phyloP scores from a whole-genome alignment of 257 asterid species.

The Jacaranda copaia region DNA sequence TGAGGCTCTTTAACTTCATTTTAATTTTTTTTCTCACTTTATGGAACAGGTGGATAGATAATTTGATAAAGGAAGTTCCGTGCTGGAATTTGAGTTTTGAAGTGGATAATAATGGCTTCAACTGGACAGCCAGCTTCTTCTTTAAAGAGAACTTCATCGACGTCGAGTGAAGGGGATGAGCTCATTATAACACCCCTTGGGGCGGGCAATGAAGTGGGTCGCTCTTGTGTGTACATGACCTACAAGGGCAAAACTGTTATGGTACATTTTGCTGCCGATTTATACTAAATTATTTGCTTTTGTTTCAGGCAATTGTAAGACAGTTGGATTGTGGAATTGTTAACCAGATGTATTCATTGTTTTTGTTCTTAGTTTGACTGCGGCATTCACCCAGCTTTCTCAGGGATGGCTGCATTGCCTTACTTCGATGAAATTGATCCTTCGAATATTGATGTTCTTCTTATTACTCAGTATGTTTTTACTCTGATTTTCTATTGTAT shows the following conservation, averaged over 20 bases:
- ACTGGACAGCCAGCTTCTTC: conserved; percentile 56
- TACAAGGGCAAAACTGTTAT: conserved; percentile 86
- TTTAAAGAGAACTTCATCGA: conserved; percentile 54
- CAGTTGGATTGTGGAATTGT: conserved; percentile 2
- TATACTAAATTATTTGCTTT: neutral
- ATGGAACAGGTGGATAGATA: conserved; percentile 9
- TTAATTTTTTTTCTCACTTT: neutral
- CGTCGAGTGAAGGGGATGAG: conserved; percentile 82
- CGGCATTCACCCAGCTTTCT: conserved; percentile 95
- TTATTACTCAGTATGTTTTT: conserved; percentile 79
- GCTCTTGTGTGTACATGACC: conserved; percentile 91
- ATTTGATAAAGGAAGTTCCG: conserved; percentile 17
- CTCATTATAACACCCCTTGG: conserved; percentile 89
- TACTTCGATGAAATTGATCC: conserved; percentile 97
- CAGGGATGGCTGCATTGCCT: conserved; percentile 99
- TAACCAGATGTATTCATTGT: neutral
- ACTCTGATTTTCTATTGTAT: neutral
- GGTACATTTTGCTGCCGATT: conserved; percentile 49
- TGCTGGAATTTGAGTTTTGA: conserved; percentile 7
- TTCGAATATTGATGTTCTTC: conserved; percentile 85
- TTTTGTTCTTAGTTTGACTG: conserved; percentile 75
- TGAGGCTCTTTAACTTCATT: neutral
- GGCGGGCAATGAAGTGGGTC: conserved; percentile 97
- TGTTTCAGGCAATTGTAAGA: neutral
- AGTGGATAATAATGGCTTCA: conserved; percentile 60